Conservation (phyloP, 495 filamentous ascomycete genomes). For the Neurospora tetraspora region DNA sequence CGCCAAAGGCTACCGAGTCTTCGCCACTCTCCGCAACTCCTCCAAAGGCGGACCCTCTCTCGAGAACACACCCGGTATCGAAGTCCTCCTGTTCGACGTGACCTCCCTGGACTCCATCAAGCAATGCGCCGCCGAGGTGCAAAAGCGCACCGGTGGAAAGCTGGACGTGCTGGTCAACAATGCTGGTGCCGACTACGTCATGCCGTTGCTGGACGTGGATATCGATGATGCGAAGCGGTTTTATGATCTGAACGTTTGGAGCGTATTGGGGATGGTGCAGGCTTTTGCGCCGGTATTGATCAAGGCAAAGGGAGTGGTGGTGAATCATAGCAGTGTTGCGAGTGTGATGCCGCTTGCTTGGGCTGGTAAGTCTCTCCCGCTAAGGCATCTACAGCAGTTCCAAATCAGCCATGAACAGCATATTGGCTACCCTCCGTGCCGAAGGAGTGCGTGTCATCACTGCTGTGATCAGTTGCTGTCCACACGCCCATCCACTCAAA, state of each 20-base stretch:
- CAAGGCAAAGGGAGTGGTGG: constrained; percentile 35
- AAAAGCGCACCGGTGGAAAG: constrained; percentile 20
- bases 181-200: constrained; percentile 32
- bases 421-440: constrained; percentile 34
- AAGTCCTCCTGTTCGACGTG: constrained; percentile 42
- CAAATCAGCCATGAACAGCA: constrained; percentile 38
- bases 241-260: constrained; percentile 46
- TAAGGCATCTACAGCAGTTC: constrained; percentile 41
- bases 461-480: constrained; percentile 21
- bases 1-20: constrained; percentile 39
- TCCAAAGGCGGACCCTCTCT: constrained; percentile 26
- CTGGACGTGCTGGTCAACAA: constrained; percentile 48
- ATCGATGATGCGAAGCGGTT: constrained; percentile 32
- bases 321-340: constrained; percentile 39
- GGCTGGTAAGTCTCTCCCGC: constrained; percentile 8
- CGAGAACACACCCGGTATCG: constrained; percentile 27
- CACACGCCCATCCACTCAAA: constrained; percentile 1
- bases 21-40: constrained; percentile 43
- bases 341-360: background rate
- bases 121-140: constrained; percentile 16
- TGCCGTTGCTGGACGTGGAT: constrained; percentile 36
- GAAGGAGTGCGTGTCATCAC: constrained; percentile 33
- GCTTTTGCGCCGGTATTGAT: constrained; percentile 45
- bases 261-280: constrained; percentile 38
- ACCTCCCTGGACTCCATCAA: constrained; percentile 29